These are phyloP conservation scores for Globisporangium abappressorium DNA, from an alignment of 352 stramenopile species.

Conservation along the genomic window DNA sequence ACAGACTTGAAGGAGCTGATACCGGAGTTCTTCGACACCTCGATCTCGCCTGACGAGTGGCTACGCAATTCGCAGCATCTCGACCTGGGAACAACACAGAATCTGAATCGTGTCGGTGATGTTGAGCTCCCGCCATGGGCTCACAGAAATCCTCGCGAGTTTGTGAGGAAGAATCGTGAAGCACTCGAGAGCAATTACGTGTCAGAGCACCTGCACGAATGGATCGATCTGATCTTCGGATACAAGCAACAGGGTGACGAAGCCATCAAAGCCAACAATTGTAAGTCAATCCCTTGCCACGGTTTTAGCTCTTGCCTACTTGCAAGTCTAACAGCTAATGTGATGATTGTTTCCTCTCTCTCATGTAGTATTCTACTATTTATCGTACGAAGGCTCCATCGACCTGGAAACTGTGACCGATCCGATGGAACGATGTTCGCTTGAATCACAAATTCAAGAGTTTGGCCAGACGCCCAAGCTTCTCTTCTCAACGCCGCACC, in stretches of 20 bases:
- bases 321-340: not conserved
- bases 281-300: slow-evolving; percentile 29
- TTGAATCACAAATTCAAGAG: slow-evolving; percentile 92
- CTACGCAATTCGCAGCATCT: slow-evolving; percentile 95
- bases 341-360: not conserved
- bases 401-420: slow-evolving; percentile 87
- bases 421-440: slow-evolving; percentile 91
- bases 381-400: slow-evolving; percentile 86
- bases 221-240: slow-evolving; percentile 98
- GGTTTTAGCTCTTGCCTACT: not conserved
- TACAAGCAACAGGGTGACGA: slow-evolving; percentile 93
- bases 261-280: slow-evolving; percentile 68
- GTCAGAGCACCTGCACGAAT: slow-evolving; percentile 94
- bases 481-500: slow-evolving; percentile 70
- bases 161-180: slow-evolving; percentile 91
- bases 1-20: slow-evolving; percentile 99
- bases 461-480: slow-evolving; percentile 89
- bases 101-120: slow-evolving; percentile 90
- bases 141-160: slow-evolving; percentile 62
- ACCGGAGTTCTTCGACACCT: slow-evolving; percentile 96
- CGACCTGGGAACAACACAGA: slow-evolving; percentile 91
- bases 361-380: slow-evolving; percentile 81
- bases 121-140: slow-evolving; percentile 96
- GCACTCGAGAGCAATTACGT: slow-evolving; percentile 97
- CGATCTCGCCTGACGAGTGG: slow-evolving; percentile 81